phyloP scores from a whole-genome alignment of 495 filamentous ascomycete genomes.

The Hypoxylon perforatum region DNA sequence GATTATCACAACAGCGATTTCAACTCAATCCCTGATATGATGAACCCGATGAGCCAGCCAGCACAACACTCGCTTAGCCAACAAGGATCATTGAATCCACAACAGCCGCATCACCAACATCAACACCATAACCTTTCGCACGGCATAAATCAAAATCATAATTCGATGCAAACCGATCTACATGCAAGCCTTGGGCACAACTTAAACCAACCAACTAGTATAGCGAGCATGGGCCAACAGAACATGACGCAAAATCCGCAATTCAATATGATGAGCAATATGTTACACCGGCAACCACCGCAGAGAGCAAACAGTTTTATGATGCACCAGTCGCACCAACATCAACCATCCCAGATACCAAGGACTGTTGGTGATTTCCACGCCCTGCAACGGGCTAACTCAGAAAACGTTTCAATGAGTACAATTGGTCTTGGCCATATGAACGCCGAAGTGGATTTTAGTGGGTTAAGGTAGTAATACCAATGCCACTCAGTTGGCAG shows the following conservation, averaged over 20 bases:
- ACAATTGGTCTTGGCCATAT: constrained; percentile 46
- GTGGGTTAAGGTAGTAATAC: constrained; percentile 34
- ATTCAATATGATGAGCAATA: constrained; percentile 44
- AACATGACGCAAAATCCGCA: constrained; percentile 32
- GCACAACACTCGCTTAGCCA: constrained; percentile 45
- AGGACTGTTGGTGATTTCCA: constrained; percentile 61
- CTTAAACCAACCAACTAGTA: constrained; percentile 33
- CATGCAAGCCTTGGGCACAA: constrained; percentile 44
- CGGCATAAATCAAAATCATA: constrained; percentile 49
- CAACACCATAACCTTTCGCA: constrained; percentile 49
- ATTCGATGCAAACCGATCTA: constrained; percentile 50
- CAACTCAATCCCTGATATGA: constrained; percentile 58
- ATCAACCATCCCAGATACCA: constrained; percentile 45
- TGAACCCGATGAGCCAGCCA: constrained; percentile 57
- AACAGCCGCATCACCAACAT: constrained; percentile 49
- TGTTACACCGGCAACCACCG: constrained; percentile 52
- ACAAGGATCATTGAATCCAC: constrained; percentile 47
- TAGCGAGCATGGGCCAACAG: constrained; percentile 41
- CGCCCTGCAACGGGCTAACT: constrained; percentile 55
- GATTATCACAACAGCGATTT: constrained; percentile 54
- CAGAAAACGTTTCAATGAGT: constrained; percentile 53
- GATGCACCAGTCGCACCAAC: constrained; percentile 43
- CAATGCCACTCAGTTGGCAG: constrained; percentile 1
- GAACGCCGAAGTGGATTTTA: constrained; percentile 47
- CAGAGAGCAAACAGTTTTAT: constrained; percentile 57